phyloP scores from a whole-genome alignment of 2,329 filamentous ascomycete species.

The Apiospora koreana region DNA sequence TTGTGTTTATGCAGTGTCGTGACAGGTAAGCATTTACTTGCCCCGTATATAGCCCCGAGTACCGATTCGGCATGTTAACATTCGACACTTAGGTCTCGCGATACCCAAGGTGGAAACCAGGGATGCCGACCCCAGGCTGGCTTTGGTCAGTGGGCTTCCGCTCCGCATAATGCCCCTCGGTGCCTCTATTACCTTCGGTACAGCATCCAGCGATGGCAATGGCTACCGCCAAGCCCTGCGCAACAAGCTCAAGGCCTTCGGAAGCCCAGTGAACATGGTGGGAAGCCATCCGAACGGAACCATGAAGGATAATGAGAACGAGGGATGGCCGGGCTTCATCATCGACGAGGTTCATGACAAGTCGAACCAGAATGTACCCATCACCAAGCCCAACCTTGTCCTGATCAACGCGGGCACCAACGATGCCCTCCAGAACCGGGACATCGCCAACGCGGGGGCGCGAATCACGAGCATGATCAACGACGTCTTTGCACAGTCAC shows the following conservation, averaged over 20 bases:
- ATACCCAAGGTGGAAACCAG: not conserved
- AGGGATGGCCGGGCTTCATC: conserved; percentile 37
- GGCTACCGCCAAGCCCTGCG: conserved; percentile 39
- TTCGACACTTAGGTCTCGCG: not conserved
- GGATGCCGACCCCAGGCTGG: not conserved
- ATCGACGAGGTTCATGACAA: conserved; percentile 35
- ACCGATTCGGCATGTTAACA: not conserved
- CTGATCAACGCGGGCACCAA: conserved; percentile 42
- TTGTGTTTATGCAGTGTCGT: not conserved
- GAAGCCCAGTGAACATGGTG: conserved; percentile 38
- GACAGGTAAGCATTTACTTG: not conserved
- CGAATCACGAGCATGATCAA: conserved; percentile 32
- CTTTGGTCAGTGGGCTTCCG: conserved; percentile 24
- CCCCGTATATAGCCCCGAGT: not conserved
- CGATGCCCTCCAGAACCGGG: conserved; percentile 36
- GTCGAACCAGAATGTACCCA: conserved; percentile 28
- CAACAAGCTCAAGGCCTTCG: conserved; percentile 31
- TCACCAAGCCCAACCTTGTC: conserved; percentile 37
- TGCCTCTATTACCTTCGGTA: conserved; percentile 39
- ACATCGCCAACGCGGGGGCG: conserved; percentile 28
- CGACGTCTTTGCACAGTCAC: conserved; percentile 30
- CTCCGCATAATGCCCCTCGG: conserved; percentile 40
- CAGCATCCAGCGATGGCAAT: conserved; percentile 33
- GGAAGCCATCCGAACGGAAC: conserved; percentile 36
- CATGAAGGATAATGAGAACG: conserved; percentile 37